Percentiles rank a stretch among this genome's conserved stretches.
Evolutionary conservation across 768 basidiomycete species (phyloP).

Genomic region (Collybiopsis confluens): DNA sequence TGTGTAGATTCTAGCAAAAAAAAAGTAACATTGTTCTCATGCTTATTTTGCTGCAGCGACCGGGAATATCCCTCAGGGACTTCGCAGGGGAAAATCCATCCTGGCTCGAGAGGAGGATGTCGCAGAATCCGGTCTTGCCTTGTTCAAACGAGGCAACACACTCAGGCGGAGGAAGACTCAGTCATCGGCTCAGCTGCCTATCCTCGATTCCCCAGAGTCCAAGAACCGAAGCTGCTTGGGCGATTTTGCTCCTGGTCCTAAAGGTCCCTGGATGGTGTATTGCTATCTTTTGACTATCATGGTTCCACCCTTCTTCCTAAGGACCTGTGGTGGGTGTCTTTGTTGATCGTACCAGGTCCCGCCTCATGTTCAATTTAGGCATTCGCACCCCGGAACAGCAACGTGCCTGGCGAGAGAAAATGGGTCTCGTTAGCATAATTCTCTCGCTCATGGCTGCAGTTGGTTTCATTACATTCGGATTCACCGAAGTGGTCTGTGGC

Average conservation of each 20-base stretch:
- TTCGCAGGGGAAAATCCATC: conserved; percentile 86
- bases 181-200: conserved; percentile 34
- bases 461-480: conserved; percentile 98
- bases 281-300: conserved; percentile 81
- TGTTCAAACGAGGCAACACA: conserved; percentile 84
- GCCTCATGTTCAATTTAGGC: conserved; percentile 38
- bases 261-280: conserved; percentile 94
- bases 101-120: conserved; percentile 88
- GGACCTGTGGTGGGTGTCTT: conserved; percentile 64
- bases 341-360: background rate
- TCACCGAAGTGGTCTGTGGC: conserved; percentile 92
- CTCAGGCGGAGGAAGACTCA: conserved; percentile 64
- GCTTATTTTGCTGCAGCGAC: conserved; percentile 44
- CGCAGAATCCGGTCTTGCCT: conserved; percentile 86
- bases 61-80: conserved; percentile 68
- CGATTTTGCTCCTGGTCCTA: conserved; percentile 80
- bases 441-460: conserved; percentile 84
- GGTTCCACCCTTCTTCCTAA: conserved; percentile 75
- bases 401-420: conserved; percentile 98
- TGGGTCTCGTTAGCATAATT: conserved; percentile 85
- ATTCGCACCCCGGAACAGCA: conserved; percentile 89
- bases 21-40: background rate
- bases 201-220: conserved; percentile 31
- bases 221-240: conserved; percentile 54
- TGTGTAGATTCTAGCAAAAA: conserved; percentile 38